phyloP scores from a whole-genome alignment of 345 rosid species.

The Dimocarpus longan region DNA sequence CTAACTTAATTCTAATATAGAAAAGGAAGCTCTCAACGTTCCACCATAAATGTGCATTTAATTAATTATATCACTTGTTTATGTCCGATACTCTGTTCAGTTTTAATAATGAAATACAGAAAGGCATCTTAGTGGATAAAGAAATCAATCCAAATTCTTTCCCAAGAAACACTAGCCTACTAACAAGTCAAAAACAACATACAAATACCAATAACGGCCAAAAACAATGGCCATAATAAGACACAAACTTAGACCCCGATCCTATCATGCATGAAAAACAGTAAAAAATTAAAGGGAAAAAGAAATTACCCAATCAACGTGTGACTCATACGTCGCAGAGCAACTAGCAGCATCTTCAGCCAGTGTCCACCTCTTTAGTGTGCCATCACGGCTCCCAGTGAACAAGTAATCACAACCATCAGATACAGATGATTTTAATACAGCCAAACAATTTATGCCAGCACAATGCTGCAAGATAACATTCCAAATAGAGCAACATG shows the following conservation, averaged over 20 bases:
- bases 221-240: not conserved
- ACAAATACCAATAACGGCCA: not conserved
- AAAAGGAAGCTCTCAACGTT: conserved; percentile 5
- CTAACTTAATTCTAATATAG: not conserved
- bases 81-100: not conserved
- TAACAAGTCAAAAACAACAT: not conserved
- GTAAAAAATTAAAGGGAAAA: conserved; percentile 15
- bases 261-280: conserved; percentile 4
- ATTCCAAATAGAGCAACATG: conserved; percentile 27
- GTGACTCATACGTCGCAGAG: conserved; percentile 97
- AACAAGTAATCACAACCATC: conserved; percentile 63
- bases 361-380: conserved; percentile 90
- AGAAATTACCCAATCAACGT: conserved; percentile 91
- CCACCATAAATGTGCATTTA: conserved; percentile 12
- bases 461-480: conserved; percentile 85
- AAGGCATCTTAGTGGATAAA: not conserved
- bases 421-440: conserved; percentile 59
- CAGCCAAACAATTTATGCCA: conserved; percentile 87
- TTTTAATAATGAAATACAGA: not conserved
- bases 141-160: not conserved
- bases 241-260: not conserved
- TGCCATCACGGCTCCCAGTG: conserved; percentile 99
- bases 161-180: not conserved
- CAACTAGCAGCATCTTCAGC: conserved; percentile 68
- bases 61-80: not conserved